Evolutionary conservation across 768 basidiomycete genomes (phyloP).

Genomic region (Lactarius quietus): DNA sequence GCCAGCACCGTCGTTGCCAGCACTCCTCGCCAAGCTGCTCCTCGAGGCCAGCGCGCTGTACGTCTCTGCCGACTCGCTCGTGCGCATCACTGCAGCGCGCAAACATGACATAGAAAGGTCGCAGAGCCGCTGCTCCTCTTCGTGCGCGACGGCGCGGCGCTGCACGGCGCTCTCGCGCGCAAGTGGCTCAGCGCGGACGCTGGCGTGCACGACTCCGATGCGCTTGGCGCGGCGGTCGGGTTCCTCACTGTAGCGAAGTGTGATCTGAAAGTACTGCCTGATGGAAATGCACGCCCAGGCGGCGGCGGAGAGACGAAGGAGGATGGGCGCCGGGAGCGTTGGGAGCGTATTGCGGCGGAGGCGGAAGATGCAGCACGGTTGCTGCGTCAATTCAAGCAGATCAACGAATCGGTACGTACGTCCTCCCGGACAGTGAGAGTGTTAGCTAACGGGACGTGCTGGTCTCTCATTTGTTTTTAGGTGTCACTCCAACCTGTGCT

Average conservation of each 20-base stretch:
- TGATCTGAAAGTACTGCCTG: conserved; percentile 66
- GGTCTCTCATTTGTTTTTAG: conserved; percentile 40
- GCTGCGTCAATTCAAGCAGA: conserved; percentile 75
- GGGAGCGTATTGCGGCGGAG: conserved; percentile 59
- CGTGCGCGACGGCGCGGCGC: conserved; percentile 59
- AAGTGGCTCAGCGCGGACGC: conserved; percentile 99
- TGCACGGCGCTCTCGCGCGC: conserved; percentile 71
- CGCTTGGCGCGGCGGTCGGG: conserved; percentile 72
- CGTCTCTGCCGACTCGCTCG: conserved; percentile 67
- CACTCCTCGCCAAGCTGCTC: conserved; percentile 87
- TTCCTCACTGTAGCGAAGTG: conserved; percentile 73
- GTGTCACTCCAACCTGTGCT: conserved; percentile 85
- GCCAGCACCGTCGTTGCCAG: no score
- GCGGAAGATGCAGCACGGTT: conserved; percentile 64
- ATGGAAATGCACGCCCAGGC: conserved; percentile 30
- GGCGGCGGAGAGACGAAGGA: conserved; percentile 44
- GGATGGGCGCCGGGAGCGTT: conserved; percentile 55
- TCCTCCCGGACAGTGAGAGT: not conserved
- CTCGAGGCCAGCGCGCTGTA: conserved; percentile 82
- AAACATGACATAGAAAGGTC: conserved; percentile 31
- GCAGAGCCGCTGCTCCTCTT: conserved; percentile 63
- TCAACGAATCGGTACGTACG: conserved; percentile 83
- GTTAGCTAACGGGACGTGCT: not conserved
- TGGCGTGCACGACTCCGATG: conserved; percentile 74
- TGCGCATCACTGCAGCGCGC: conserved; percentile 52